Base-by-base conservation (phyloP, 192 early-diverging fungal species). In the Jimgerdemannia lactiflua region DNA sequence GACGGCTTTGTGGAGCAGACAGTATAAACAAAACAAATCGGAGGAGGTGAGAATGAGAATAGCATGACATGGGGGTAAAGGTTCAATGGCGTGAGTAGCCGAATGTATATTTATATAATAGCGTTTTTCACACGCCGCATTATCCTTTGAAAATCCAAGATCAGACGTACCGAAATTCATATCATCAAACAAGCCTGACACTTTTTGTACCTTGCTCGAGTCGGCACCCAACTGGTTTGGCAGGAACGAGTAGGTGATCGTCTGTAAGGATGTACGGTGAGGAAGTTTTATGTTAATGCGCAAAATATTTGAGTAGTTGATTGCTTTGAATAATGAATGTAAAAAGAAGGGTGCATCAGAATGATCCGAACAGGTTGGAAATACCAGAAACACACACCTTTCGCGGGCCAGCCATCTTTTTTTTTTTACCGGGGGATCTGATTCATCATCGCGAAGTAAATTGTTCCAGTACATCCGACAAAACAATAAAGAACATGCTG, bases 141-240 rank as follows among this genome's bases (percentile, higher is more conserved):
- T 29, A 29, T 29, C 29, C 29, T 29, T 29, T 0, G 29, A 29
- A 29, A 29, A 29, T 10, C 3, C 19, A 6, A 3, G 8, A 71
- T 40, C 3, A 7, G 84, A 75, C 68, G 86, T 87, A 79, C 91
- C 89, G 63, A 94, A 78, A 63, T 86, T 86, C 54, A 87, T 71
- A 7, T 85, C 85, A n/a, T 86, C 77, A 77, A 95, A 94, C n/a
- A 94, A 40, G 42, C 76, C 80, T 4, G 82, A 82, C 54, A 78
- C 80, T 29, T 78, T 72, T 64, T 84, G 77, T 11, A 89, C 75
- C 3, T 69, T 59, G n/a, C 72, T 84, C 40, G 74, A 81, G 49
- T 90, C 86, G 54, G 68, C 71, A 64, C 79, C 86, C 74, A 77
- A 68, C 73, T 78, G 83, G 76, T 70, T 83, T 59, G 9, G 67